Evolutionary conservation across 2,329 filamentous ascomycete species (phyloP), one percentile per base, ranked within the genome.

Genomic region (Exserohilum turcica): DNA sequence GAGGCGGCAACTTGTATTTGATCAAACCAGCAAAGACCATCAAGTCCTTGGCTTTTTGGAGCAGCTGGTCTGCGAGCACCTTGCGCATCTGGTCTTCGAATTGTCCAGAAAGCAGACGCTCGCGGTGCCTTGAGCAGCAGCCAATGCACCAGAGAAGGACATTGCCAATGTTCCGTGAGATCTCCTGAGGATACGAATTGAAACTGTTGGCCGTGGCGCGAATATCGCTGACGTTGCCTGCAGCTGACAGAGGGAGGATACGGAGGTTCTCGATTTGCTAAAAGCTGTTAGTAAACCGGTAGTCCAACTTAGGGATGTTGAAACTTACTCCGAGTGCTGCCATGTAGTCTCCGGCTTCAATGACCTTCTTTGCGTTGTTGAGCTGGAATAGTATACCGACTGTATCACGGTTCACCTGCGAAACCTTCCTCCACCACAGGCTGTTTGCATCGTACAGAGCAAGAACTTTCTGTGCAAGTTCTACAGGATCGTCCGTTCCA

Each of bases 21-120:
- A 97, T 86, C 82, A 96, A 86, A 51, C 92, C 93, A 13, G 92
- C 93, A 79, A 96, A 97, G 12, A 94, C 89, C 79, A 94, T 96
- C 66, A 97, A 77, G 75, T 97, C 93, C 74, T 92, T 86, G 33
- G 90, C 92, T 78, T 90, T 91, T 73, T 89, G 85, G 77, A 89
- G 84, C 68, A 95, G 79, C 66, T 88, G 82, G 52, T 88, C 86
- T 45, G 88, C 86, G 73, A 77, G 65, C 43, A 70, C 63, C 79
- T 77, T 71, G 77, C 81, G 69, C 82, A 69, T 72, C 7, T 80
- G 60, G 82, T 88, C 88, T 63, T 88, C 91, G 74, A 89, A 97
- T 64, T 88, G 84, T 24, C 87, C 86, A 53, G 81, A 83, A 50
- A 83, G 82, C 56, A 86, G 80, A 64, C 89, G 87, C 57, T 74